phyloP scores from a whole-genome alignment of 805 yeast species.

The Cyberlindnera euphorbiae region DNA sequence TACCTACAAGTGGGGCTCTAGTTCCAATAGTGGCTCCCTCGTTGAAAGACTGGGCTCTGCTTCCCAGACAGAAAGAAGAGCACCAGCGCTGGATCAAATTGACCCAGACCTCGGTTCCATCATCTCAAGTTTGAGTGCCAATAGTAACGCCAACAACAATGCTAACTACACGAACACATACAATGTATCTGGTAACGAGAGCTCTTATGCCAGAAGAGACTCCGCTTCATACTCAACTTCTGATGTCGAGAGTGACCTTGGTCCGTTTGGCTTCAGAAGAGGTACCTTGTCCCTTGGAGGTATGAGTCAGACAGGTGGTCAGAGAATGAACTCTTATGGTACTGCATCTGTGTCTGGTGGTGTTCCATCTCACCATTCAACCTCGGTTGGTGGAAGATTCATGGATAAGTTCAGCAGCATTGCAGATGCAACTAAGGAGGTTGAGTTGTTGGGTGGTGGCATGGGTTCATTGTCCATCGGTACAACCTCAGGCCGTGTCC shows the following conservation, averaged over 20 bases:
- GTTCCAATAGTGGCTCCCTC: constrained; percentile 6
- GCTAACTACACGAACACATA: constrained; percentile 2
- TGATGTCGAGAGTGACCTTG: constrained; percentile 36
- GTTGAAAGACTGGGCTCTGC: constrained; percentile 10
- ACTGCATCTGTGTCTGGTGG: constrained; percentile 62
- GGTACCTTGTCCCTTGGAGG: constrained; percentile 42
- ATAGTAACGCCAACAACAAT: constrained; percentile 17
- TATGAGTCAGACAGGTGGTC: constrained; percentile 17
- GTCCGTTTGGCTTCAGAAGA: constrained; percentile 41
- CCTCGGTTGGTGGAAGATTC: constrained; percentile 35
- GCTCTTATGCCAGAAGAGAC: constrained; percentile 29
- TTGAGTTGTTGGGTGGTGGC: constrained; percentile 44
- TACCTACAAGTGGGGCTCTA: constrained; percentile 11
- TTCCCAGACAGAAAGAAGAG: constrained; percentile 11
- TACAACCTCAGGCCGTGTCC: constrained; percentile 29
- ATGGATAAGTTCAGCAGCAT: constrained; percentile 60
- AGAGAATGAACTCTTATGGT: constrained; percentile 38
- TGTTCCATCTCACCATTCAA: constrained; percentile 22
- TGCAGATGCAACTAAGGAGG: constrained; percentile 66
- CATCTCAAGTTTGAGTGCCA: constrained; percentile 28
- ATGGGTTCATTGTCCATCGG: constrained; percentile 36
- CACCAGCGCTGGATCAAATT: constrained; percentile 15
- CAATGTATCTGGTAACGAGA: not conserved
- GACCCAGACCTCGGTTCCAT: constrained; percentile 28
- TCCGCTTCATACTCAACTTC: constrained; percentile 31